Conservation (phyloP, 2,329 filamentous ascomycete genomes). For the Tricladium varicosporioides region DNA sequence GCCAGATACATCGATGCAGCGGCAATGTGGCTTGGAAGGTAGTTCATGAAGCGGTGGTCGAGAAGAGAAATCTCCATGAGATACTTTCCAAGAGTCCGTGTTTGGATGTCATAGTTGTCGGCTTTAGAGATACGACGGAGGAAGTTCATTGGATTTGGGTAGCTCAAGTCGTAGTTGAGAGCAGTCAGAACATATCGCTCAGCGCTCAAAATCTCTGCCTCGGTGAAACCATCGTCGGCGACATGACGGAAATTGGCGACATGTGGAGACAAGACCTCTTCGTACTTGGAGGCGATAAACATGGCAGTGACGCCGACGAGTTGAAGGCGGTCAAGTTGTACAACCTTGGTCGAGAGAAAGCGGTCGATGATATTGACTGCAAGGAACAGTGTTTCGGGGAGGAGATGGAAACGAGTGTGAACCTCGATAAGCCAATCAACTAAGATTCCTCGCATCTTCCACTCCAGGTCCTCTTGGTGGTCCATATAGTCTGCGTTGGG, state of each 20-base stretch:
- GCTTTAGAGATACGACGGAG: constrained; percentile 97
- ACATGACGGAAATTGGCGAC: constrained; percentile 97
- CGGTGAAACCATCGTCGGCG: constrained; percentile 92
- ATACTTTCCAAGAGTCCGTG: constrained; percentile 95
- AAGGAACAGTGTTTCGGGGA: constrained; percentile 95
- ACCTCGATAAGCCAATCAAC: constrained; percentile 99
- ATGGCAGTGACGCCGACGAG: constrained; percentile 97
- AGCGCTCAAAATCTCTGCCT: constrained; percentile 93
- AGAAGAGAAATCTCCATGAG: constrained; percentile 95
- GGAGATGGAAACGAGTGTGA: constrained; percentile 91
- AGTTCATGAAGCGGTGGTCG: constrained; percentile 90
- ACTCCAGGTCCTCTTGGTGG: constrained; percentile 91
- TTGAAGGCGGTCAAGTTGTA: constrained; percentile 93
- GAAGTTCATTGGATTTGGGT: constrained; percentile 99
- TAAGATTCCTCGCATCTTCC: constrained; percentile 97
- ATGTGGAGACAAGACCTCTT: constrained; percentile 95
- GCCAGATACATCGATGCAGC: constrained; percentile 94
- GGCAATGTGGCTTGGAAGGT: constrained; percentile 84
- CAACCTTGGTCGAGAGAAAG: constrained; percentile 92
- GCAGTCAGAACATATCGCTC: constrained; percentile 91
- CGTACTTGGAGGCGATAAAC: constrained; percentile 99
- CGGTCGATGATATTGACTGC: constrained; percentile 98
- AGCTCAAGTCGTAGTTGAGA: constrained; percentile 95
- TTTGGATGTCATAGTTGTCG: constrained; percentile 98
- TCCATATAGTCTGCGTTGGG: constrained; percentile 95